Base-by-base conservation (phyloP, 345 rosid genomes). In the Moricandia arvensis region DNA sequence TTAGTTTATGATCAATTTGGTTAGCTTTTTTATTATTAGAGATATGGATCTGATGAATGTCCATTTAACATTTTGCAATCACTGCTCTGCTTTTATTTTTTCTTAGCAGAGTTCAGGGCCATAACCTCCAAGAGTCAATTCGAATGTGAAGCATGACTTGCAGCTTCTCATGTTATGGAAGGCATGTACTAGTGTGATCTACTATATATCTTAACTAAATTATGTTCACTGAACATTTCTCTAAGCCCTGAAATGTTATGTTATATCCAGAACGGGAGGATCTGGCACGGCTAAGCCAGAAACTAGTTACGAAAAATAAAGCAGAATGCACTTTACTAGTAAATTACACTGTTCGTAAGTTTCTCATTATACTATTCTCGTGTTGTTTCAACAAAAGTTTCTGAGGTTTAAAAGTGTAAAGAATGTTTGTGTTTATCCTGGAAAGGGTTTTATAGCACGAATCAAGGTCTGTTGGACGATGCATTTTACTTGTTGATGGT, bases 61-160 rank as follows among this genome's bases (percentile, higher is more conserved):
- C 0, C 30, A 59, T 66, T 38, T 33, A 74, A 17, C 27, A 15
- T 18, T 45, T 47, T 58, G 57, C 12, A 74, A 60, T 33, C 64
- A 68, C 63, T 81, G 49, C 65, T 65, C 45, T 58, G 47, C 62
- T 78, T 82, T 15, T 35, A n/a, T n/a, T n/a, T n/a, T n/a, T 43
- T 63, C 16, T 18, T 75, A n/a, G 17, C 80, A 88, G 96, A 91
- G n/a, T 58, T 84, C 93, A 13, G 88, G 85, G 41, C 68, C 85
- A 38, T 72, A 83, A 43, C 89, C 98, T n/a, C 90, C 84, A 3
- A 84, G 98, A 83, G 91, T 94, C 70, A 94, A 88, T 66, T 87
- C 98, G 18, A 94, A 90, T 75, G 86, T 94, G 73, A 94, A 91
- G 87, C 95, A 90, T 85, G n/a, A n/a, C 77, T 81, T 91, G 84